Conservation (phyloP, 495 filamentous ascomycete species). For the Neurospora sp. region DNA sequence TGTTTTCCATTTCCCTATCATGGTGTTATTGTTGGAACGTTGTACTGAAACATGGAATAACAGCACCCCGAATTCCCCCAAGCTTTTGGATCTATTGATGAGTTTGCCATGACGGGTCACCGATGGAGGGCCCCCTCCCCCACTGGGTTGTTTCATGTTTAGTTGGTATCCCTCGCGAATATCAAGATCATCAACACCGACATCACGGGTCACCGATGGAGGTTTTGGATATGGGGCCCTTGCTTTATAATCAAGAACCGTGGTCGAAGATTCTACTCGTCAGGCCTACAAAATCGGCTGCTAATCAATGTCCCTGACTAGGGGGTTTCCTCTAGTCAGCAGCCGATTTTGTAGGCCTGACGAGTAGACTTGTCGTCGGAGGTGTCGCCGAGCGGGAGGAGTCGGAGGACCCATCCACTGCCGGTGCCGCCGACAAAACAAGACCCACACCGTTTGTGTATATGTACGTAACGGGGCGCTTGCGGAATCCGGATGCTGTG, state of each 20-base stretch:
- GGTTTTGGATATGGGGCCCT: background rate
- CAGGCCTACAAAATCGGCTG: too few species aligned
- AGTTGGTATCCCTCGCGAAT: too few species aligned
- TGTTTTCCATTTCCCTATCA: background rate
- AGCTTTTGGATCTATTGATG: constrained; percentile 11
- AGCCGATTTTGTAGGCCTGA: too few species aligned
- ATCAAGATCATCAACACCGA: background rate
- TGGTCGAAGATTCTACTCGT: background rate
- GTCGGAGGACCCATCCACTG: too few species aligned
- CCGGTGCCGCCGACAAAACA: background rate
- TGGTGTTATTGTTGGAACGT: background rate
- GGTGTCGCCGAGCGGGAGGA: background rate
- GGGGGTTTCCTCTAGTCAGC: too few species aligned
- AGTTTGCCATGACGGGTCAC: constrained; percentile 1
- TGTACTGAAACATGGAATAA: background rate
- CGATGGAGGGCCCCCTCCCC: background rate
- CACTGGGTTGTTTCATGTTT: too few species aligned
- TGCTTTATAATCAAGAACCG: background rate
- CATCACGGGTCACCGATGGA: background rate
- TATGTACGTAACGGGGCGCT: background rate
- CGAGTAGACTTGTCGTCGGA: background rate
- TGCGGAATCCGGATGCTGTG: background rate
- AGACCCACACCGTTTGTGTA: background rate
- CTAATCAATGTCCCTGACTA: too few species aligned
- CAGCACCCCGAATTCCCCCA: constrained; percentile 13